phyloP scores from a whole-genome alignment of 2,329 filamentous ascomycete genomes.

The Tolypocladium paradoxum region DNA sequence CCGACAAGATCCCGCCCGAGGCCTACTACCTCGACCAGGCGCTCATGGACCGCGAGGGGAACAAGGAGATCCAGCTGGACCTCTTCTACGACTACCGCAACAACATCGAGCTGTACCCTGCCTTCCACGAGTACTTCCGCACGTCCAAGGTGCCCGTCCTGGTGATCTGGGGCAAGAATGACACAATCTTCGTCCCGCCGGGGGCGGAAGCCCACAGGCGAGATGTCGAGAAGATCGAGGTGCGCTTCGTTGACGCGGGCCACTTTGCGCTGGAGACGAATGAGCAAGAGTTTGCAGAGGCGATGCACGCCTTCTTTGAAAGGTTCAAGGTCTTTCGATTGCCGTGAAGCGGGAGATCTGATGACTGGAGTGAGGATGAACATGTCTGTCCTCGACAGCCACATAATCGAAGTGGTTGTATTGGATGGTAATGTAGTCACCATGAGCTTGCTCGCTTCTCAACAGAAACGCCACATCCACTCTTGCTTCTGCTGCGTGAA shows the following conservation, averaged over 20 bases:
- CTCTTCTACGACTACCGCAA: slow-evolving; percentile 46
- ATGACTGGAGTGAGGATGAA: too few relatives aligned
- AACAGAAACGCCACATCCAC: too few relatives aligned
- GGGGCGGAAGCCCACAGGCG: slow-evolving; percentile 43
- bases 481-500: too few relatives aligned
- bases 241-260: slow-evolving; percentile 41
- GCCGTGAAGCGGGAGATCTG: too few relatives aligned
- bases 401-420: too few relatives aligned
- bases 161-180: slow-evolving; percentile 48
- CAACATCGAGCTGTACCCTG: slow-evolving; percentile 42
- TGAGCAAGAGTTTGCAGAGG: slow-evolving; percentile 15
- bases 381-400: too few relatives aligned
- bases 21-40: slow-evolving; percentile 40
- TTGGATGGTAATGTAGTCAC: too few relatives aligned
- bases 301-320: slow-evolving; percentile 4
- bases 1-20: slow-evolving; percentile 28
- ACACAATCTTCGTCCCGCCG: slow-evolving; percentile 35
- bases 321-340: neutral
- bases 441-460: too few relatives aligned
- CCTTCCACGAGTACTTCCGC: slow-evolving; percentile 44
- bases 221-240: slow-evolving; percentile 36
- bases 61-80: slow-evolving; percentile 43
- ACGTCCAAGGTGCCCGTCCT: slow-evolving; percentile 39
- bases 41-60: slow-evolving; percentile 36
- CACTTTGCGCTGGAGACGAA: slow-evolving; percentile 39